Base-by-base conservation (phyloP, 805 yeast genomes). In the Metschnikowia continentalis region DNA sequence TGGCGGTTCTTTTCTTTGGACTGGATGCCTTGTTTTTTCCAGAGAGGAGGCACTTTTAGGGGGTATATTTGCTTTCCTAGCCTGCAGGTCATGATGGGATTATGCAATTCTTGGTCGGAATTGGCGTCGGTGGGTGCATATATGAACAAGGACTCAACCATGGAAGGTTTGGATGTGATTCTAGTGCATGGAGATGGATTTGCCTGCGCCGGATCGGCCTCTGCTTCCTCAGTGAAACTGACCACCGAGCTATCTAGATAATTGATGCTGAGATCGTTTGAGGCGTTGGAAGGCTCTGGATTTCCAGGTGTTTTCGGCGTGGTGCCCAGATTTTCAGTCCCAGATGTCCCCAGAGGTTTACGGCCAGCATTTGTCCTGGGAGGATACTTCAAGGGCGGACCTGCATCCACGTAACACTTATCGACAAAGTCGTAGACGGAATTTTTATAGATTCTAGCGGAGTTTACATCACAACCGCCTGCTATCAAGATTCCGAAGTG, bases 401-500 rank as follows among this genome's bases (percentile, higher is more conserved):
- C 54, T 1, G 57, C 38, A 15, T 60, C 59, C 37, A 71, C 68
- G 52, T 69, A 74, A 40, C 56, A 59, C 20, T 63, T 67, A 11
- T 71, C 74, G 1, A 72, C 75, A 48, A 80, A 56, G 57, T 80
- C 86, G 56, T 66, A 81, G 14, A 77, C 60, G 13, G 65, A 67
- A 40, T 75, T 67, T 40, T 61, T 69, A 55, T 62, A 68, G 39
- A 70, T 58, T 7, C 59, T 63, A 7, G 59, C 55, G 41, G 72
- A 72, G 47, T 67, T 47, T 5, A 51, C 61, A 55, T 75, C 77
- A 50, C 70, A 63, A 1, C 87, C 88, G 8, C 87, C 87, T 1
- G 77, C 69, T n/a, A 81, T 68, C 20, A 78, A 61, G 6, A 83
- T 49, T 0, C 85, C 85, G 20, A 67, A 72, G 54, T 74, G 82